phyloP scores from a whole-genome alignment of 1,139 yeast genomes.

The Lodderomyces pseudojiufengensis region DNA sequence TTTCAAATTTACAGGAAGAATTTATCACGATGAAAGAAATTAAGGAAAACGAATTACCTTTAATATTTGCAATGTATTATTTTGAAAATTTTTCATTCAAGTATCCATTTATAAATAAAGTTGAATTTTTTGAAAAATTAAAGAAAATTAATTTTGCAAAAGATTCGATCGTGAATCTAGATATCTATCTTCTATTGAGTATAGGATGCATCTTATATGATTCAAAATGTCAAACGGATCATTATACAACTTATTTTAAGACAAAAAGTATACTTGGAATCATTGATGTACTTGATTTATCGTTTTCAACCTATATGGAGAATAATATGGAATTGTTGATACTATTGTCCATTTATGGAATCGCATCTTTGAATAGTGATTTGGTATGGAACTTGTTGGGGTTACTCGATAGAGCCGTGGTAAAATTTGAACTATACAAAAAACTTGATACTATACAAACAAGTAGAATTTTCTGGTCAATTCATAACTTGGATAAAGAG shows the following conservation, averaged over 20 bases:
- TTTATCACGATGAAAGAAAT: constrained; percentile 35
- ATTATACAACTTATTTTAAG: constrained; percentile 28
- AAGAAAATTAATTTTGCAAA: constrained; percentile 26
- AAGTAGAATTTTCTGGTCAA: constrained; percentile 36
- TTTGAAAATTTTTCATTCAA: constrained; percentile 36
- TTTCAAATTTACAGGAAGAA: constrained; percentile 29
- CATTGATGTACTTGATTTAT: constrained; percentile 29
- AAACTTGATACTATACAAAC: constrained; percentile 9
- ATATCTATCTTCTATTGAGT: constrained; percentile 35
- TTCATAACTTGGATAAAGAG: constrained; percentile 39
- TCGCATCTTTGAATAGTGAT: constrained; percentile 25
- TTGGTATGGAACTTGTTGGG: constrained; percentile 38
- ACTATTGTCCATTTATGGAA: constrained; percentile 30
- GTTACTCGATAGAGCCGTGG: constrained; percentile 27
- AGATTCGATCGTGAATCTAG: constrained; percentile 38
- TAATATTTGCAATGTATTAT: constrained; percentile 29
- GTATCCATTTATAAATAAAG: constrained; percentile 35
- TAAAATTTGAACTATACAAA: constrained; percentile 23
- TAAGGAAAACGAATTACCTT: constrained; percentile 23
- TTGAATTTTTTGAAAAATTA: constrained; percentile 19
- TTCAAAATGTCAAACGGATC: constrained; percentile 19
- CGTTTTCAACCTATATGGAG: constrained; percentile 17
- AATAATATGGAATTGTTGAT: constrained; percentile 25
- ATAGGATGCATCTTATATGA: constrained; percentile 41
- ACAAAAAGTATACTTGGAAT: constrained; percentile 31